Evolutionary conservation across 2,329 filamentous ascomycete genomes (phyloP).

Genomic region (Monosporascus sp.): DNA sequence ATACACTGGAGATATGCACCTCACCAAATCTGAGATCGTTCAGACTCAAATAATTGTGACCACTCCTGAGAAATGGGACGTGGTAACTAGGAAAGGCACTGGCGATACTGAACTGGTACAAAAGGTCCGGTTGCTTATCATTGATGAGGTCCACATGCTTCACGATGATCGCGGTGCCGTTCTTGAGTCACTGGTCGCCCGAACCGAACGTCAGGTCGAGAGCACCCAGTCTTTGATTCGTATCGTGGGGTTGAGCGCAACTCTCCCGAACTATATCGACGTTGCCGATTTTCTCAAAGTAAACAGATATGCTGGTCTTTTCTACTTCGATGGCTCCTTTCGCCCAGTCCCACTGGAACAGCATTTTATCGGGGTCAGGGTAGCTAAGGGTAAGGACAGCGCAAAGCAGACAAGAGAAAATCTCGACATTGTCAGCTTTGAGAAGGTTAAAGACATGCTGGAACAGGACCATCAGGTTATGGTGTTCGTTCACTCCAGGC

Average conservation of each 20-base stretch:
- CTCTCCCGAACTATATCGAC: constrained; percentile 92
- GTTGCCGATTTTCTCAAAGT: constrained; percentile 97
- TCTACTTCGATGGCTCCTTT: constrained; percentile 96
- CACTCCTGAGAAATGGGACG: constrained; percentile 98
- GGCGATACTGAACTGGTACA: constrained; percentile 97
- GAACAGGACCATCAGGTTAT: constrained; percentile 92
- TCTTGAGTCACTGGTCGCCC: constrained; percentile 88
- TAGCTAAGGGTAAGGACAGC: constrained; percentile 86
- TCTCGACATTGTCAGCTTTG: constrained; percentile 79
- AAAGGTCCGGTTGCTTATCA: constrained; percentile 92
- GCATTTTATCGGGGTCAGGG: constrained; percentile 94
- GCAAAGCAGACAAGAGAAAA: constrained; percentile 82
- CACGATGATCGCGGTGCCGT: constrained; percentile 97
- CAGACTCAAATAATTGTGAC: constrained; percentile 98
- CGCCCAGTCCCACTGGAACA: constrained; percentile 93
- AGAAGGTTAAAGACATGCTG: constrained; percentile 93
- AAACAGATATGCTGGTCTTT: constrained; percentile 85
- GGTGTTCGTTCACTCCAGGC: constrained; percentile 97
- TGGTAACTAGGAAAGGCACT: constrained; percentile 93
- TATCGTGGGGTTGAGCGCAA: constrained; percentile 92
- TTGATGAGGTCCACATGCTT: constrained; percentile 99
- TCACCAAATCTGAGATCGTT: constrained; percentile 93
- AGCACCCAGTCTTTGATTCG: constrained; percentile 96
- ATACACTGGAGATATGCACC: constrained; percentile 96
- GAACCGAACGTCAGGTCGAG: constrained; percentile 94